Evolutionary conservation across 345 rosid genomes (phyloP), one percentile per base, ranked within the genome.

Genomic region (Brassica incana): DNA sequence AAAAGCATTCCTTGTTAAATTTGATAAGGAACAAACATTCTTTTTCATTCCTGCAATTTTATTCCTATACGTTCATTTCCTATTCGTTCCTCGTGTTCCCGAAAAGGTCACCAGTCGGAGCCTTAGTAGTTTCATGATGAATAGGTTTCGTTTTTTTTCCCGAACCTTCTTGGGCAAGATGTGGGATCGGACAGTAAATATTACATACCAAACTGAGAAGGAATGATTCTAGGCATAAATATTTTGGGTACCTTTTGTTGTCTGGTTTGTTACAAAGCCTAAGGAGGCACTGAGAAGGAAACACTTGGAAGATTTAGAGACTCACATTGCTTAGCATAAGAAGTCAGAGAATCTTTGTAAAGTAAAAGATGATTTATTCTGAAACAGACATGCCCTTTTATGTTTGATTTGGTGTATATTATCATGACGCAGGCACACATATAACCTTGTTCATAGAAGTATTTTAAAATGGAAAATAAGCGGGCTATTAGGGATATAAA

Each of bases 221-320:
- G 77, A 36, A 78, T 71, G 45, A 71, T 76, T 45, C 62, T 70
- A 77, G 23, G 70, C 59, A 52, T 52, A 52, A 4, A 1, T 52
- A n/a, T 52, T 48, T 48, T 52, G 59, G 18, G 59, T 48, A 18
- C 59, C 15, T 52, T 15, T 52, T n/a, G 8, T 15, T 76, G 54
- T 48, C 54, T 67, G 63, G 65, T 52, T 52, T 48, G 20, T 52
- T n/a, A 52, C 20, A 5, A n/a, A 52, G 20, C 59, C 59, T 52
- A 16, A 73, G 71, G 64, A 82, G 6, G 68, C 73, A 56, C 43
- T 75, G 63, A 73, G 70, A 79, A 76, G 71, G 43, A 14, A 65
- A 71, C 80, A 71, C 73, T 43, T 81, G 77, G 69, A 16, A 20
- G 23, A 67, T 56, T 67, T 76, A 67, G 52, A 77, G 74, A 33